Base-by-base conservation (phyloP, 352 stramenopile genomes). In the Pythium dissimile region DNA sequence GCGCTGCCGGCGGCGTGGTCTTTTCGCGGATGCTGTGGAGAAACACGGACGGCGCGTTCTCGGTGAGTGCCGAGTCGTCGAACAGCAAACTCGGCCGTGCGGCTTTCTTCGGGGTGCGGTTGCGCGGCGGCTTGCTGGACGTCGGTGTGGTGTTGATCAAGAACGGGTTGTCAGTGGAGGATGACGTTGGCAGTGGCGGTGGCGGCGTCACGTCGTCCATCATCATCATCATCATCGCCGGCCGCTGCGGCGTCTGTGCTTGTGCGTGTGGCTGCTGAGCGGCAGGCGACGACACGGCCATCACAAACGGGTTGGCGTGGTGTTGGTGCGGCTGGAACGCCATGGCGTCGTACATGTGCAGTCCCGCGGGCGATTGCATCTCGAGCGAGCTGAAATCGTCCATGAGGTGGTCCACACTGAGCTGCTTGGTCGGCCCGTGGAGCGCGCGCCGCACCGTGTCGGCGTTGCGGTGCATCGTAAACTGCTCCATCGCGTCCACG, bases 401-500 rank as follows among this genome's bases (percentile, higher is more conserved):
- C 32, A 59, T 54, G 7, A 72, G 31, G 26, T 54, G 46, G 39
- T 68, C 65, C 3, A 69, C 47, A n/a, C 31, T 53, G n/a, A 42
- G 32, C 6, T 27, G 26, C 21, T 45, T 54, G 18, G 23, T 66
- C 12, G 74, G 81, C 2, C 81, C 78, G 20, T 57, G 70, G 34
- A 92, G 45, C 30, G 80, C 77, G 2, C 81, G 72, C 5, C 68
- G 67, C 38, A 92, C 67, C 0, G 64, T 65, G 12, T 71, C 73
- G 15, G 72, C 50, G 55, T 92, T 85, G 13, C 73, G 75, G 55
- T 75, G 70, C 21, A 81, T 53, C 8, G 81, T 62, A 49, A 88
- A 92, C 63, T 89, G 77, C 48, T 92, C 79, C 79, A 92, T 88
- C 27, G 81, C 81, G 45, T 92, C 79, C 8, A 87, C 76, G 30